phyloP scores from a whole-genome alignment of 2,329 filamentous ascomycete genomes.

The Fusarium armeniacum region DNA sequence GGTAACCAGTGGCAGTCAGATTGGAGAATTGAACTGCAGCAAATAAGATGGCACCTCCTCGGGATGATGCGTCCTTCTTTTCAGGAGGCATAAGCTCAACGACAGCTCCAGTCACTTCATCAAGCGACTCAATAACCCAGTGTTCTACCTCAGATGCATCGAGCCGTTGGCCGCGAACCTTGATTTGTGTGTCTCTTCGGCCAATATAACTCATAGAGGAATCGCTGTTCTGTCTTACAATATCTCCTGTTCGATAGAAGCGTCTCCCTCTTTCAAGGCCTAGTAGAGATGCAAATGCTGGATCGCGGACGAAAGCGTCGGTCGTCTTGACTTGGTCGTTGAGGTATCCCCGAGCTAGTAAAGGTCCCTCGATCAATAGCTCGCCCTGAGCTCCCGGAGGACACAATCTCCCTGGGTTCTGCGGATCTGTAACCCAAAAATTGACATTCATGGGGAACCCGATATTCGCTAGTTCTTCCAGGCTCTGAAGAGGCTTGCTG shows the following conservation, averaged over 20 bases:
- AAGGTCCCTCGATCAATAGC: slow-evolving; percentile 13
- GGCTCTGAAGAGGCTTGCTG: too few species aligned
- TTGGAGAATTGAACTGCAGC: too few species aligned
- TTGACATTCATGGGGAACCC: background rate
- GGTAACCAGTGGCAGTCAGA: too few species aligned
- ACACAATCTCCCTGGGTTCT: background rate
- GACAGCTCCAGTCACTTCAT: too few species aligned
- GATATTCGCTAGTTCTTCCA: background rate
- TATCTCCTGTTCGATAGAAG: slow-evolving; percentile 13
- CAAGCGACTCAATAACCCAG: too few species aligned
- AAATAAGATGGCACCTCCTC: too few species aligned
- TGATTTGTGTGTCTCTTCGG: slow-evolving; percentile 1
- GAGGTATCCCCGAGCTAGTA: slow-evolving; percentile 15
- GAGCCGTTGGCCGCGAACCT: slow-evolving; percentile 4
- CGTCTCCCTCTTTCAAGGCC: too few species aligned
- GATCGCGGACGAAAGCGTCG: background rate
- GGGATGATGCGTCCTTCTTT: too few species aligned
- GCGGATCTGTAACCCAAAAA: too few species aligned
- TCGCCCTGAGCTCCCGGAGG: slow-evolving; percentile 14
- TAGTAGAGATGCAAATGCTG: background rate
- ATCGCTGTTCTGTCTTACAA: slow-evolving; percentile 2
- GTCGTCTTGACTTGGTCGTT: slow-evolving; percentile 10
- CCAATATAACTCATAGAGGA: background rate
- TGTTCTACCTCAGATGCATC: too few species aligned
- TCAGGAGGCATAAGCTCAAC: too few species aligned